A percentile compares a stretch with the other conserved stretches of the same genome.
Evolutionary conservation across 139 green algal species (phyloP).

Genomic region (Chlamydomonas sp.): DNA sequence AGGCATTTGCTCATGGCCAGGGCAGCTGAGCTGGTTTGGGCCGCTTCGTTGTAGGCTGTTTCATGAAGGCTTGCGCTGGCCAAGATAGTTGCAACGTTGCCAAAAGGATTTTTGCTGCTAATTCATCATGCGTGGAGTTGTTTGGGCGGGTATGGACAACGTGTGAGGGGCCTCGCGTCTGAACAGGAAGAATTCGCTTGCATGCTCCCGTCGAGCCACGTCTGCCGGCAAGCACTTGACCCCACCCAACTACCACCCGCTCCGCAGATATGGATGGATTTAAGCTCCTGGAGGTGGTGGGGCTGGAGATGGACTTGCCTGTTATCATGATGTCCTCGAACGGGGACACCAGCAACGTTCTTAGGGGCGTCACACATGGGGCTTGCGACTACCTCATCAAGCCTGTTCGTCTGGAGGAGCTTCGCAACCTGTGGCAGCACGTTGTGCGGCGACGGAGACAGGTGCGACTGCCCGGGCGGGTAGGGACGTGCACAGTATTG

Average conservation of each 20-base stretch:
- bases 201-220: no score
- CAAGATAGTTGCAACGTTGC: no score
- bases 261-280: slow-evolving; percentile 97
- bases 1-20: background rate
- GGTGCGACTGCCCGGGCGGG: background rate
- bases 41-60: no score
- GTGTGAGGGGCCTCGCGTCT: no score
- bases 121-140: no score
- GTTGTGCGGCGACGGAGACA: slow-evolving; percentile 78
- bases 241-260: background rate
- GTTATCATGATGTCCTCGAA: slow-evolving; percentile 99
- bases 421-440: slow-evolving; percentile 98
- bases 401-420: slow-evolving; percentile 95
- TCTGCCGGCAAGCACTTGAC: no score
- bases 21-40: background rate
- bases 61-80: no score
- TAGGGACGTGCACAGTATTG: background rate
- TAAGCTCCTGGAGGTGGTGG: slow-evolving; percentile 92
- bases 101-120: no score
- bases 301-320: slow-evolving; percentile 93
- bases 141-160: no score
- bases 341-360: slow-evolving; percentile 89
- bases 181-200: no score
- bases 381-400: slow-evolving; percentile 98
- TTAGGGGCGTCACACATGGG: slow-evolving; percentile 94